Evolutionary conservation across 306 rosid genomes (phyloP).

Genomic region (Acacia melanoxylon): DNA sequence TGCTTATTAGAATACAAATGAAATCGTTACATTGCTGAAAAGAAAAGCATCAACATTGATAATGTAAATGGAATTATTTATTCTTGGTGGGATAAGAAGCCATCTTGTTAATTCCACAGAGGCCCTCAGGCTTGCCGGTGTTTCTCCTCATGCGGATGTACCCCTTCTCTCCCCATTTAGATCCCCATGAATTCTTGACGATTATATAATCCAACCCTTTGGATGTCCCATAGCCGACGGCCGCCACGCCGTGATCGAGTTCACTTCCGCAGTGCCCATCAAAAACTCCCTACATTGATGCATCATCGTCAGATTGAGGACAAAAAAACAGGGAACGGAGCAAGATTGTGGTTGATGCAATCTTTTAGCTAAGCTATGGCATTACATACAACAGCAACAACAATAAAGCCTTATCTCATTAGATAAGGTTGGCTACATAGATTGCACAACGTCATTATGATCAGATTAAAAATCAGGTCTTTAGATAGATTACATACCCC

Average conservation of each 20-base stretch:
- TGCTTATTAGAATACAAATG: conserved; percentile 15
- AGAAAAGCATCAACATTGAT: neutral
- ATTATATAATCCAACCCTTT: conserved; percentile 72
- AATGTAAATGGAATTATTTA: neutral
- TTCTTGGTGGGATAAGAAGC: conserved; percentile 89
- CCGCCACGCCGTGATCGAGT: conserved; percentile 91
- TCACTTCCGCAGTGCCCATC: conserved; percentile 79
- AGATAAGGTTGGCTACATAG: no score
- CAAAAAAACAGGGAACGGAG: neutral
- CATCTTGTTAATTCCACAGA: conserved; percentile 85
- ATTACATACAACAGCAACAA: conserved; percentile 48
- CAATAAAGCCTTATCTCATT: no score
- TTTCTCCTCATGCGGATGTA: conserved; percentile 77
- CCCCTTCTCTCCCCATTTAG: conserved; percentile 95
- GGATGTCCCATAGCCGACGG: conserved; percentile 84
- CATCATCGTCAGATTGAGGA: neutral
- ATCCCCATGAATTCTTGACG: conserved; percentile 92
- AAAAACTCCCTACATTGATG: conserved; percentile 65
- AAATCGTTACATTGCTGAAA: conserved; percentile 26
- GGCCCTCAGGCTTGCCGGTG: conserved; percentile 73
- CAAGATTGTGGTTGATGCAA: no score
- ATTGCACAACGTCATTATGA: no score
- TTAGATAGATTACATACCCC: conserved; percentile 50
- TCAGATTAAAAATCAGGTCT: no score
- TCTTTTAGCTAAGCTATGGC: neutral